A percentile compares a stretch with the other conserved stretches of the same genome.
Conservation (phyloP, 768 basidiomycete genomes). For the Tricholoma furcatifolium region DNA sequence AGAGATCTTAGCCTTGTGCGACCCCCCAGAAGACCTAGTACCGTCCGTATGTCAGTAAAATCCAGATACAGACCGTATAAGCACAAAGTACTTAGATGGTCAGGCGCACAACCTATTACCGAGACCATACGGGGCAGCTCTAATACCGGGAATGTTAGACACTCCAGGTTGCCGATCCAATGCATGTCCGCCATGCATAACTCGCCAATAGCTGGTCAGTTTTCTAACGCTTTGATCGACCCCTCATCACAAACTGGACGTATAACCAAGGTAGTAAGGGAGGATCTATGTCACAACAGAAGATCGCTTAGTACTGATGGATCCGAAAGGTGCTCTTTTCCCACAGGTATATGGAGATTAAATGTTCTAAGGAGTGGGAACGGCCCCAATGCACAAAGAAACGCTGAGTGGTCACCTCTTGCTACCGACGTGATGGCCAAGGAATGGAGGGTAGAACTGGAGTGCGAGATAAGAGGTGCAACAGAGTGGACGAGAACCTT, state of each 20-base stretch:
- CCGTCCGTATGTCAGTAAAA: conserved; percentile 20
- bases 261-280: conserved; percentile 23
- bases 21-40: conserved; percentile 22
- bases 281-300: conserved; percentile 17
- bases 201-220: conserved; percentile 7
- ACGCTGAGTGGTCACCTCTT: conserved; percentile 28
- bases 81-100: conserved; percentile 24
- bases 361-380: conserved; percentile 26
- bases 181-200: conserved; percentile 3
- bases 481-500: conserved; percentile 22
- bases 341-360: conserved; percentile 21
- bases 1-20: conserved; percentile 20
- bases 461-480: conserved; percentile 30
- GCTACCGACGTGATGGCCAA: conserved; percentile 34
- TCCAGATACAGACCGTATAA: conserved; percentile 23
- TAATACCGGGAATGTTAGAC: conserved; percentile 22
- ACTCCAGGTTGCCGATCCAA: conserved; percentile 17
- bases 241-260: conserved; percentile 8
- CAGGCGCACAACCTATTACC: conserved; percentile 22
- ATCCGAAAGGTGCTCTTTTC: conserved; percentile 22
- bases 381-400: conserved; percentile 28
- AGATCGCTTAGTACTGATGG: conserved; percentile 20
- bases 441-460: conserved; percentile 23
- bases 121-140: conserved; percentile 18
- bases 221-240: not conserved